Conservation (phyloP, 139 green algal species). For the Diplosphaera chodatii region DNA sequence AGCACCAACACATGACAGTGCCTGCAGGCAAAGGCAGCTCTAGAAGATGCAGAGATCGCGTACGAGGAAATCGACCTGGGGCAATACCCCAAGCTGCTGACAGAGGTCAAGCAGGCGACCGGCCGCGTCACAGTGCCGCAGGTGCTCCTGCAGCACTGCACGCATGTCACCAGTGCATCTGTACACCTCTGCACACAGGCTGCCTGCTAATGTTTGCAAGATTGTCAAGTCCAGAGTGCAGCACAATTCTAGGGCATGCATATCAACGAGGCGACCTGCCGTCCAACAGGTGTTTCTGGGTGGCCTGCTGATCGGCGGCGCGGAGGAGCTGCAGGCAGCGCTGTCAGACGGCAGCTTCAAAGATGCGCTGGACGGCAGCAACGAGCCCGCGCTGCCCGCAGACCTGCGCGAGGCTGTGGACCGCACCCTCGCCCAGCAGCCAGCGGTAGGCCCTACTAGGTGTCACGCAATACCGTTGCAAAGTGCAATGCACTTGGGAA, state of each 20-base stretch:
- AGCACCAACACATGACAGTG: no score
- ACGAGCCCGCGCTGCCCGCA: constrained; percentile 3
- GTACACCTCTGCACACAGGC: no score
- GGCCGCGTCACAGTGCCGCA: constrained; percentile 75
- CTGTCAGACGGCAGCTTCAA: constrained; percentile 36
- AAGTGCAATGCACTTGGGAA: neutral
- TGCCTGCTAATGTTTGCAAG: no score
- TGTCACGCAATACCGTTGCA: no score
- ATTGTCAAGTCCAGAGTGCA: no score
- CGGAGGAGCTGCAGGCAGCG: constrained; percentile 32
- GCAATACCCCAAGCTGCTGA: constrained; percentile 26
- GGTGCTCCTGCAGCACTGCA: constrained; percentile 29
- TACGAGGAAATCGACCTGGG: constrained; percentile 64
- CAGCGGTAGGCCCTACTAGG: no score
- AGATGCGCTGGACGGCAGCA: constrained; percentile 18
- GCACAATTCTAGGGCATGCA: no score
- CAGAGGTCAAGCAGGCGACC: constrained; percentile 44
- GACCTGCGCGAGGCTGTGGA: constrained; percentile 7
- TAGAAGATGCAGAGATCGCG: constrained; percentile 31
- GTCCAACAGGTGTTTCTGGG: constrained; percentile 65
- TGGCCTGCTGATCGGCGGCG: constrained; percentile 67
- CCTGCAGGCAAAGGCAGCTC: constrained; percentile 36
- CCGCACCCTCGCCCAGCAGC: neutral
- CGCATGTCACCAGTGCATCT: no score
- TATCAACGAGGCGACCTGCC: no score